Percentiles rank a stretch among this genome's conserved stretches.
Conservation (phyloP, 2,329 filamentous ascomycete genomes). For the Fusarium multiceps region DNA sequence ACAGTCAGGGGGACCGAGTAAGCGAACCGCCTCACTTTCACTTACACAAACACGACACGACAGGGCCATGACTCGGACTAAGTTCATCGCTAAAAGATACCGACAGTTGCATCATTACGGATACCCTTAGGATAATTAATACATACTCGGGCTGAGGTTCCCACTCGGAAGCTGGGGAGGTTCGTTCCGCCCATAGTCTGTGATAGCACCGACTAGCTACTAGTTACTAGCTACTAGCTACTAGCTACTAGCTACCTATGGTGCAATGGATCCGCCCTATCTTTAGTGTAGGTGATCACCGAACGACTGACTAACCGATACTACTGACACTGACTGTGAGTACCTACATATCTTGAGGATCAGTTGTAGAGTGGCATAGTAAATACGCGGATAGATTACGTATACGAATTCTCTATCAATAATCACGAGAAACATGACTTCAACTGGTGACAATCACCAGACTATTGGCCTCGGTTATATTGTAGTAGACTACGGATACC, state of each 20-base stretch:
- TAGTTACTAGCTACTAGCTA: neutral
- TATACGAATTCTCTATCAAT: neutral
- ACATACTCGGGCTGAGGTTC: neutral
- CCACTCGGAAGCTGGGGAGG: slow-evolving; percentile 5
- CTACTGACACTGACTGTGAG: neutral
- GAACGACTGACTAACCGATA: neutral
- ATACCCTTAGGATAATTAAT: too few species aligned
- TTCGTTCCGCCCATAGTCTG: slow-evolving; percentile 11
- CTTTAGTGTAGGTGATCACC: neutral
- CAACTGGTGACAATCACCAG: neutral
- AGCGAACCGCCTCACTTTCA: slow-evolving; percentile 31
- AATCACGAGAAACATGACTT: neutral
- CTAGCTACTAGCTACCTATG: too few species aligned
- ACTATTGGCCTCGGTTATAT: neutral
- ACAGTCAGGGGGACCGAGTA: slow-evolving; percentile 4
- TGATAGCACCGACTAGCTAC: neutral
- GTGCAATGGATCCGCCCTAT: neutral
- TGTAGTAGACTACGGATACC: neutral
- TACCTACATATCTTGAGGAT: neutral
- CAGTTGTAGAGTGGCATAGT: neutral
- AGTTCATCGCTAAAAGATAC: neutral
- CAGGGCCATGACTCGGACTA: slow-evolving; percentile 35
- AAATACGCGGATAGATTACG: neutral
- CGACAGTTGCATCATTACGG: neutral
- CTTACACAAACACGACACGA: slow-evolving; percentile 23